These are phyloP conservation scores for Pichia rugopelliculosa DNA, from an alignment of 805 yeast genomes.

Conservation along the genomic window DNA sequence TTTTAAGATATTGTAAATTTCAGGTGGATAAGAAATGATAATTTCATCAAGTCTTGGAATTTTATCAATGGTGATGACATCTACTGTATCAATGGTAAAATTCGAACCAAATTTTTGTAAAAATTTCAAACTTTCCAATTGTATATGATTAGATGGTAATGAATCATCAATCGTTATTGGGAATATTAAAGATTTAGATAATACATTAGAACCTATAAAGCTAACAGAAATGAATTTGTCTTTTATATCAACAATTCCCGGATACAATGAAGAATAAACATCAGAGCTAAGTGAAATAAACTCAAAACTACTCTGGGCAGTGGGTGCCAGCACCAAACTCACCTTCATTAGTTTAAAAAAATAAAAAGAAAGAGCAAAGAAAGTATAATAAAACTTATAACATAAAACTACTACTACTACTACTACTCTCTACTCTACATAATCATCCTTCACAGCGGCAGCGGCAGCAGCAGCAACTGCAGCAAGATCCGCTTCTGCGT, in stretches of 20 bases:
- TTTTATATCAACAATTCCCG: slow-evolving; percentile 1
- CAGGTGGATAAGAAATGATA: slow-evolving; percentile 38
- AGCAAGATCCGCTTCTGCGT: slow-evolving; percentile 21
- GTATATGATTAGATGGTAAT: slow-evolving; percentile 25
- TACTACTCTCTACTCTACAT: slow-evolving; percentile 2
- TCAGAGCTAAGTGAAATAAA: slow-evolving; percentile 15
- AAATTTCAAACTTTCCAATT: slow-evolving; percentile 33
- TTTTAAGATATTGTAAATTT: slow-evolving; percentile 39
- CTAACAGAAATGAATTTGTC: slow-evolving; percentile 16
- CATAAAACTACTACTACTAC: background rate
- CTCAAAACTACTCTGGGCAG: slow-evolving; percentile 15
- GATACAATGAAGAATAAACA: slow-evolving; percentile 11
- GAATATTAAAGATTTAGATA: slow-evolving; percentile 27
- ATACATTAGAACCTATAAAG: slow-evolving; percentile 20
- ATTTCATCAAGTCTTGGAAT: slow-evolving; percentile 28
- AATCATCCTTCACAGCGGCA: slow-evolving; percentile 14
- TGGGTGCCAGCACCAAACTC: slow-evolving; percentile 16
- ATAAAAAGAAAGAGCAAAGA: too few species aligned
- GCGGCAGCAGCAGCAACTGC: slow-evolving; percentile 30
- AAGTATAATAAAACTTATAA: background rate
- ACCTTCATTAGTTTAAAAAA: slow-evolving; percentile 1
- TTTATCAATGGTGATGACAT: slow-evolving; percentile 29
- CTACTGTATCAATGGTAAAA: slow-evolving; percentile 37
- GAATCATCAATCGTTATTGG: slow-evolving; percentile 26
- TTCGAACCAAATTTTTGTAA: slow-evolving; percentile 30